Base-by-base conservation (phyloP, 1,284 basidiomycete genomes). In the Trametes versicolor region DNA sequence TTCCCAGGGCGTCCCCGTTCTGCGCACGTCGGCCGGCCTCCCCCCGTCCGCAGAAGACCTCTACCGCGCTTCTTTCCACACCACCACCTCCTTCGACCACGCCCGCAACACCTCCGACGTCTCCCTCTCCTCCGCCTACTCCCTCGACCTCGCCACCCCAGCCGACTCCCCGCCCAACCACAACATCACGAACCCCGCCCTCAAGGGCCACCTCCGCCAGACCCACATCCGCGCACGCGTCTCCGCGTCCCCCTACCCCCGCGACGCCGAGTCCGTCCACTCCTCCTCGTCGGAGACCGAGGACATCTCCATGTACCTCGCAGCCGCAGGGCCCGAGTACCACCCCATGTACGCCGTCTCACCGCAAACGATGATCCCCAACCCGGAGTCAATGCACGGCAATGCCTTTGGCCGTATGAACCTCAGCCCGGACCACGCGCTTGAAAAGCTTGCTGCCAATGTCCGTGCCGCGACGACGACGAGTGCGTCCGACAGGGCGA, bases 391-490 rank as follows among this genome's bases (percentile, higher is more conserved):
- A 47, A 84, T 91, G 73, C 89, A 91, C 69, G 78, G 90, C 15
- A 89, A 86, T 48, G 85, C 88, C 54, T 92, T 92, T 75, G 89
- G 88, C 37, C 82, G 92, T 64, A 90, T 93, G 89, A 83, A 87
- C 23, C 77, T 94, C 75, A 87, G 83, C 70, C 84, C 87, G 56
- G 90, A 92, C 79, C 90, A 93, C 70, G 87, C 87, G 19, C 83
- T 94, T 65, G 93, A 95, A 80, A 94, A 94, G 80, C 82, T 95
- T 61, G 93, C 93, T 9, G 90, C 90, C 58, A 94, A 94, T 72
- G 93, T 95, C 57, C 88, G 93, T 49, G 92, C 91, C 39, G 93
- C 93, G 13, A 95, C 93, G 2, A 95, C 93, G 15, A 95, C 93
- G 43, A 94, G 91, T 74, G 93, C 93, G 53, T 94, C 93, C 13